These are phyloP conservation scores for Acanthamoeba castellanii DNA, from an alignment of 208 protist genomes.

Conservation along the genomic window DNA sequence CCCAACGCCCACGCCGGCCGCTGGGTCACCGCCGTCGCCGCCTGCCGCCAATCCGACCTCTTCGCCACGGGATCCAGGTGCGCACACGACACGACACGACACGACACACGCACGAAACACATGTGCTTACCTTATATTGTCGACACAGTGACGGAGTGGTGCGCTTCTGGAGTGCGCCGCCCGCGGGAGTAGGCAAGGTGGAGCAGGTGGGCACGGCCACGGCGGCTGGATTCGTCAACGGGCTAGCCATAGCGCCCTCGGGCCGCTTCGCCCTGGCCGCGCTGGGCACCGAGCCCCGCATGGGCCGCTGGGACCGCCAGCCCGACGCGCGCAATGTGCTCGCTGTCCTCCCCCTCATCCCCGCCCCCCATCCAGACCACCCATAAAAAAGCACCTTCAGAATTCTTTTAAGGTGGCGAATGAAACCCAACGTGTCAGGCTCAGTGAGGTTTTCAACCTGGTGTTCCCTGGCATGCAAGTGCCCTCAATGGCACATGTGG, in stretches of 20 bases:
- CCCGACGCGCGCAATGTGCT: slow-evolving; percentile 76
- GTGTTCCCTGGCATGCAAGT: too few species aligned
- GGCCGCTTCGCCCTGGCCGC: slow-evolving; percentile 74
- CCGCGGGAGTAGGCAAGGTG: neutral
- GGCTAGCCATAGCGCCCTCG: slow-evolving; percentile 69
- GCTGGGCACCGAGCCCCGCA: slow-evolving; percentile 77
- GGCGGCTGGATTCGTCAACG: slow-evolving; percentile 74
- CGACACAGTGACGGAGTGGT: slow-evolving; percentile 70
- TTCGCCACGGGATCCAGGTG: slow-evolving; percentile 40
- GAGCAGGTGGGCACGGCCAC: slow-evolving; percentile 21
- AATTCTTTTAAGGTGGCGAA: too few species aligned
- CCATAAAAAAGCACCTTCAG: too few species aligned
- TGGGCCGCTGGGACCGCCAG: slow-evolving; percentile 73
- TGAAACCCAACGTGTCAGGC: too few species aligned
- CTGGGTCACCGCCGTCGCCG: slow-evolving; percentile 52
- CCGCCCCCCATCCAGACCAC: neutral
- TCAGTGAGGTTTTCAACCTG: too few species aligned
- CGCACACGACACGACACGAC: neutral
- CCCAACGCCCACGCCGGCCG: slow-evolving; percentile 66
- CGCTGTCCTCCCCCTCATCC: slow-evolving; percentile 45
- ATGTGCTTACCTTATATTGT: neutral
- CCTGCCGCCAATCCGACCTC: slow-evolving; percentile 52
- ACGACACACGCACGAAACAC: neutral
- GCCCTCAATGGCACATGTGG: too few species aligned
- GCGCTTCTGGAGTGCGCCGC: slow-evolving; percentile 56